Conservation (phyloP, 2,329 filamentous ascomycete species). For the Colletotrichum sp. region DNA sequence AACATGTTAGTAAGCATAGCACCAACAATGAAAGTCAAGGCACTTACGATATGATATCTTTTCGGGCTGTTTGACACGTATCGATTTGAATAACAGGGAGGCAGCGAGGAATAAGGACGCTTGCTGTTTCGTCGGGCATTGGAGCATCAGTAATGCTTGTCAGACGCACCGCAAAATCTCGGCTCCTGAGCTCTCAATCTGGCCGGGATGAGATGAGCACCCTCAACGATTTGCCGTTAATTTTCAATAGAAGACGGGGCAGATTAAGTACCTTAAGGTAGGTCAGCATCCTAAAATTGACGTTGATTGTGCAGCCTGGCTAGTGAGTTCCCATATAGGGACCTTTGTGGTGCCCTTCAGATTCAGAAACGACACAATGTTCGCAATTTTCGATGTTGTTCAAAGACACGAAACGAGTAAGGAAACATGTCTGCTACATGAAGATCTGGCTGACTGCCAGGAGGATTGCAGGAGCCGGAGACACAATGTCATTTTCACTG, state of each 20-base stretch:
- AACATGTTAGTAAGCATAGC: neutral
- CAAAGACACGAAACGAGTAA: neutral
- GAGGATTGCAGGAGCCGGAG: too few species aligned
- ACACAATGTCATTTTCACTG: fast-evolving
- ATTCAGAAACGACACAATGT: neutral
- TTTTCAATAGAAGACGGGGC: neutral
- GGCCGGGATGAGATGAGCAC: neutral
- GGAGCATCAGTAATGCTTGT: neutral
- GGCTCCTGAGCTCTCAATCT: neutral
- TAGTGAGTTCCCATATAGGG: neutral
- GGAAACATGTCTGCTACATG: fast-evolving
- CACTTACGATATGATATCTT: fast-evolving
- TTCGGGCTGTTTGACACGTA: neutral
- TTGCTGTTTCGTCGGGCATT: neutral
- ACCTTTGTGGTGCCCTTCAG: neutral
- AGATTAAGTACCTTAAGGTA: neutral
- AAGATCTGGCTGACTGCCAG: neutral
- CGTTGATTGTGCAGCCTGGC: fast-evolving
- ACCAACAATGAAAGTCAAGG: neutral
- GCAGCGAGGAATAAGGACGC: neutral
- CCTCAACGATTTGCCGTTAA: neutral
- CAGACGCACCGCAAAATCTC: fast-evolving
- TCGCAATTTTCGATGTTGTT: too few species aligned
- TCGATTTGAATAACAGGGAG: neutral
- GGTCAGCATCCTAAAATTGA: fast-evolving